These are phyloP conservation scores for Canavalia gladiata DNA, from an alignment of 306 rosid genomes.

Conservation along the genomic window DNA sequence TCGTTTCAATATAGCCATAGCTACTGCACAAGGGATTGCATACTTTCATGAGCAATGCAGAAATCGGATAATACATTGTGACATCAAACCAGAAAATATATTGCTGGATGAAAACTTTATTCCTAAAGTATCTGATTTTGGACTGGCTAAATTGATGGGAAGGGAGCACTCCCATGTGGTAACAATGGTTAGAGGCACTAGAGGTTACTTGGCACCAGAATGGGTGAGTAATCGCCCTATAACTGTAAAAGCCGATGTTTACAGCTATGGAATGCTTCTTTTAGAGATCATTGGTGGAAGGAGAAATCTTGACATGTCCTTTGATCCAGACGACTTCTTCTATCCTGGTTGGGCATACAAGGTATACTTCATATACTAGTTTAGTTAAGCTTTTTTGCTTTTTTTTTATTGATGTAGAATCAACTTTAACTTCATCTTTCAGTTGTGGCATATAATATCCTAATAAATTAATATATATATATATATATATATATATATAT, in stretches of 20 bases:
- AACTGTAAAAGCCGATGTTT: conserved; percentile 95
- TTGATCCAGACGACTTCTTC: conserved; percentile 84
- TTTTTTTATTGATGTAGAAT: conserved; percentile 11
- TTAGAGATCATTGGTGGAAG: conserved; percentile 95
- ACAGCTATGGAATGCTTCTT: conserved; percentile 96
- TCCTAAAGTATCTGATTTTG: conserved; percentile 96
- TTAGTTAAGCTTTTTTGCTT: not conserved
- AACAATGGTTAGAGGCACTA: conserved; percentile 95
- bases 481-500: no score
- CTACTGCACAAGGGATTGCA: conserved; percentile 90
- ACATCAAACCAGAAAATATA: conserved; percentile 93
- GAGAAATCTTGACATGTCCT: conserved; percentile 93
- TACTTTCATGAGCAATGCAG: conserved; percentile 96
- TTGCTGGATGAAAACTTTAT: conserved; percentile 82
- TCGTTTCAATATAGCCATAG: conserved; percentile 74
- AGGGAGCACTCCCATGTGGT: conserved; percentile 96
- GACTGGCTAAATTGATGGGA: conserved; percentile 94
- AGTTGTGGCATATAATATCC: not conserved
- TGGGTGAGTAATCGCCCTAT: conserved; percentile 97
- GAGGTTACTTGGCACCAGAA: conserved; percentile 98
- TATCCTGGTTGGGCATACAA: conserved; percentile 96
- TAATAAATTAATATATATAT: not conserved
- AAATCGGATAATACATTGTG: conserved; percentile 88
- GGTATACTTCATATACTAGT: conserved; percentile 56
- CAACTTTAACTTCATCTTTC: not conserved